Evolutionary conservation across 257 asterid species (phyloP).

Genomic region (Verbena officinalis): DNA sequence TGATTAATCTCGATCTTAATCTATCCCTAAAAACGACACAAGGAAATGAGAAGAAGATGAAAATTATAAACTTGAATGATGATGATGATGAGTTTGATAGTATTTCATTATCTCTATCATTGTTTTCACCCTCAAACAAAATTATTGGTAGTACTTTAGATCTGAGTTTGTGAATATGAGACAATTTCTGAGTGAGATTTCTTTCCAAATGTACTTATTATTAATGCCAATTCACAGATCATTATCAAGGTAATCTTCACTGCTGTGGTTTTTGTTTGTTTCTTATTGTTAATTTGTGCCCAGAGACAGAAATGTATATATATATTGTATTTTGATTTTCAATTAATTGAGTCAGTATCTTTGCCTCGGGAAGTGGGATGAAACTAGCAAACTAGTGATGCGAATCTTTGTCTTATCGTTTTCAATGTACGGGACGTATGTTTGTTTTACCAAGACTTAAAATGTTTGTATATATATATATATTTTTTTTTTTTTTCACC

Average conservation of each 20-base stretch:
- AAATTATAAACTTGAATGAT: conserved; percentile 25
- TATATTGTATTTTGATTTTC: conserved; percentile 5
- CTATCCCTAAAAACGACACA: conserved; percentile 51
- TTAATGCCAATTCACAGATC: conserved; percentile 48
- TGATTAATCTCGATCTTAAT: conserved; percentile 61
- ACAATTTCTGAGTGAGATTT: conserved; percentile 79
- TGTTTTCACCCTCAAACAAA: conserved; percentile 53
- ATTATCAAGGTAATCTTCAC: conserved; percentile 44
- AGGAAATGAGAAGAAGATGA: conserved; percentile 27
- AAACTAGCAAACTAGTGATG: conserved; percentile 22
- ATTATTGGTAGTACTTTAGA: conserved; percentile 44
- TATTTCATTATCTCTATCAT: conserved; percentile 58
- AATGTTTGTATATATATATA: no score
- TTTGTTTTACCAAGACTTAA: not conserved
- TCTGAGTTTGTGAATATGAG: conserved; percentile 77
- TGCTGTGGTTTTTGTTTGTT: conserved; percentile 32
- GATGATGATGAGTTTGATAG: conserved; percentile 35
- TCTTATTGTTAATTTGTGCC: conserved; percentile 41
- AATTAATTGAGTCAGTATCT: conserved; percentile 25
- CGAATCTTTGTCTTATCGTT: conserved; percentile 41
- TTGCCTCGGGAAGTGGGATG: conserved; percentile 36
- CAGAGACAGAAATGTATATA: conserved; percentile 22
- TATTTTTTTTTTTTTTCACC: no score
- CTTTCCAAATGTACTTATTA: conserved; percentile 41
- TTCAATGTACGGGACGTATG: not conserved